Evolutionary conservation across 2,329 filamentous ascomycete genomes (phyloP), one percentile per base, ranked within the genome.

Genomic region (Tothia fuscella): DNA sequence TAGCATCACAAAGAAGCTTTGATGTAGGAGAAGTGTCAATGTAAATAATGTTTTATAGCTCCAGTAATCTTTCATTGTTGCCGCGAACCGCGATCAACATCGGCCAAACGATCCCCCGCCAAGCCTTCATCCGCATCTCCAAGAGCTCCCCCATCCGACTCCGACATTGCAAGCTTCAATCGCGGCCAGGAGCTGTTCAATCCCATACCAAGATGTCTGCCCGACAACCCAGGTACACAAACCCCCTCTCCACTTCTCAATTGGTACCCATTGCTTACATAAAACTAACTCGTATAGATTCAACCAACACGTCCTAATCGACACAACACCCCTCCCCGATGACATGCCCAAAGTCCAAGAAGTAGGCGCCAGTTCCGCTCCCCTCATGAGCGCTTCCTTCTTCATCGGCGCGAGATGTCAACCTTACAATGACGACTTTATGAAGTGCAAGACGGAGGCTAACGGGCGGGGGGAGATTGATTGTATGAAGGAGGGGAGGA

Each of bases 361-460:
- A 68, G 77, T 98, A 52, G 91, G 91, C 57, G 77, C 86, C 58
- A 93, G 81, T 57, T 96, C 89, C 44, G 91, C 88, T 29, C 91
- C 91, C 42, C 75, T 98, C 33, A 71, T 93, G 46, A 93, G 85
- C 50, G 91, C 91, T 24, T 79, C 86, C 40, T 98, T 84, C 74
- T 98, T 96, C 65, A 98, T 98, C 60, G 91, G 91, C 49, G 88
- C 87, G 51, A 81, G 89, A 59, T 98, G 91, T 79, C 82, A 76
- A 62, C 72, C 83, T 44, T 98, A 88, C 74, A 96, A 96, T 66
- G 91, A 98, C 71, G 91, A 98, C 68, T 98, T 82, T 69, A 98
- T 98, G 89, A 84, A 93, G 71, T 98, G 91, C 82, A 98, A 98
- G 80, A 84, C 77, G 53, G 87, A 95, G 67, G 80, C 86, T 56